These are phyloP conservation scores for Euptelea pleiosperma DNA, from an alignment of 164 flowering plant genomes.

Conservation along the genomic window DNA sequence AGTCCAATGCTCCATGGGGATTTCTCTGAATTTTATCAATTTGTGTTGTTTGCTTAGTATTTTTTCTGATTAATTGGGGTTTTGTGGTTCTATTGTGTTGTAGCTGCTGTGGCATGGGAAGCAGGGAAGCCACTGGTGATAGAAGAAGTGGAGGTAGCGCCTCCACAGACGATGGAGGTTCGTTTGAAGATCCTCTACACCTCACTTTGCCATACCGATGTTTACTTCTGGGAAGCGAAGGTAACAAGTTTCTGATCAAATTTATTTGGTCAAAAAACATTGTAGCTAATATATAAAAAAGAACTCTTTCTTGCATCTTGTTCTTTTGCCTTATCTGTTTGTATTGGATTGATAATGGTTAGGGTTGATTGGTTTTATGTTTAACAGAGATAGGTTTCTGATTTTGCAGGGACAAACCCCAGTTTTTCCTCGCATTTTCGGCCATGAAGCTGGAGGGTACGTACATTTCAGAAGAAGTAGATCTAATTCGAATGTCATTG, in stretches of 20 bases:
- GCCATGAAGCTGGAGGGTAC: constrained; percentile 61
- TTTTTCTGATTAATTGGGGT: background rate
- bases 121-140: constrained; percentile 55
- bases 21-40: too few relatives aligned
- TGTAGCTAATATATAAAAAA: too few relatives aligned
- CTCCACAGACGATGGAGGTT: constrained; percentile 45
- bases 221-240: constrained; percentile 64
- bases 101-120: constrained; percentile 61
- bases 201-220: constrained; percentile 54
- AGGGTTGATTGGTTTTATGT: too few relatives aligned
- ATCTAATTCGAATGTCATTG: too few relatives aligned
- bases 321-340: too few relatives aligned
- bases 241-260: constrained; percentile 18
- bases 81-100: background rate
- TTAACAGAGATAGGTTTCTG: too few relatives aligned
- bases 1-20: too few relatives aligned
- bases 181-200: constrained; percentile 44
- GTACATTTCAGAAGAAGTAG: too few relatives aligned
- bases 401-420: constrained; percentile 49
- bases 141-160: constrained; percentile 52
- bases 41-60: background rate
- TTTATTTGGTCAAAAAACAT: background rate
- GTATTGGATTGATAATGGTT: too few relatives aligned
- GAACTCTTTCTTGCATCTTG: too few relatives aligned
- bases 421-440: constrained; percentile 50